Percentiles rank a stretch among this genome's conserved stretches.
These are phyloP conservation scores for Suillus weaverae DNA, from an alignment of 768 basidiomycete species.

Conservation along the genomic window DNA sequence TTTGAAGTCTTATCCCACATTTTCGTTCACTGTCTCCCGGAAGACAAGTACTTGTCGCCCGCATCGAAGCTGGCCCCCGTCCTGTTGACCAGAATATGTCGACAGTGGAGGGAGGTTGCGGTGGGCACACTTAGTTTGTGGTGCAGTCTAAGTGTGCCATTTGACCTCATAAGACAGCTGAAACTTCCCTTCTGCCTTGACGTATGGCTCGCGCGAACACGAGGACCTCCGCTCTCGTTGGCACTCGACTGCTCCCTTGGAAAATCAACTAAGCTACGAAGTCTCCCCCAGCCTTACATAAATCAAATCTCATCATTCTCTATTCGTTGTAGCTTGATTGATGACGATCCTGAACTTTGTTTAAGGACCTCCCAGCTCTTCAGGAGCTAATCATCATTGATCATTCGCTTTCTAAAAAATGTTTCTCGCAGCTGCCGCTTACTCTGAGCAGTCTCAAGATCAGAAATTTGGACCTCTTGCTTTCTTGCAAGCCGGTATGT, in stretches of 20 bases:
- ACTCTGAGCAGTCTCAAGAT: neutral
- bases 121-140: constrained; percentile 45
- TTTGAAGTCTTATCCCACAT: constrained; percentile 49
- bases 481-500: constrained; percentile 18
- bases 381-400: constrained; percentile 4
- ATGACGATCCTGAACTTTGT: constrained; percentile 1
- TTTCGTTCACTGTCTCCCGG: constrained; percentile 41
- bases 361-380: constrained; percentile 16
- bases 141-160: constrained; percentile 22
- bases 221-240: constrained; percentile 10
- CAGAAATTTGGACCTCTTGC: too few species aligned
- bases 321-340: constrained; percentile 2
- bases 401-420: constrained; percentile 1
- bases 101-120: constrained; percentile 42
- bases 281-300: constrained; percentile 22
- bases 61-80: constrained; percentile 30
- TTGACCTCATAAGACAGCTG: too few species aligned
- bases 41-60: constrained; percentile 19
- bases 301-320: constrained; percentile 4
- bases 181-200: neutral
- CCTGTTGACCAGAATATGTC: constrained; percentile 40
- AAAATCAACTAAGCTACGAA: neutral
- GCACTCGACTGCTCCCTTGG: neutral
- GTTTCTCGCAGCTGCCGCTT: constrained; percentile 7
- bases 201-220: constrained; percentile 13